These are phyloP conservation scores for Xylogone sp. DNA, from an alignment of 2,329 filamentous ascomycete genomes.

Conservation along the genomic window DNA sequence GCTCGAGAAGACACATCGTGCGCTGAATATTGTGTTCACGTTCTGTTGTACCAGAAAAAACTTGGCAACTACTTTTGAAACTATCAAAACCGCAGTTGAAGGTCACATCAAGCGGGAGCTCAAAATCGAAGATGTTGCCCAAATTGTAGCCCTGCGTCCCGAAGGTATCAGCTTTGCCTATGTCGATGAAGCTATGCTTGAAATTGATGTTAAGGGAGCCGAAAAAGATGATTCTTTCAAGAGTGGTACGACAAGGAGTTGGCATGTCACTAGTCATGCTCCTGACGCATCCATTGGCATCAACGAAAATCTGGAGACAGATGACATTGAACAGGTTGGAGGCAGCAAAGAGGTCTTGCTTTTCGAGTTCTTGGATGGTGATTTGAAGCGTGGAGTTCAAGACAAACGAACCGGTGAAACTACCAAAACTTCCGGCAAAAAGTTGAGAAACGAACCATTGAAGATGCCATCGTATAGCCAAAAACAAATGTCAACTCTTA, in stretches of 20 bases:
- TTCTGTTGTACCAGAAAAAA: slow-evolving; percentile 94
- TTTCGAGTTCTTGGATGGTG: slow-evolving; percentile 91
- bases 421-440: slow-evolving; percentile 57
- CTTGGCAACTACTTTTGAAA: slow-evolving; percentile 86
- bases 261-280: slow-evolving; percentile 44
- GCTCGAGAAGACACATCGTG: slow-evolving; percentile 73
- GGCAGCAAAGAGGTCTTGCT: slow-evolving; percentile 67
- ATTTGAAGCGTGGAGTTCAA: slow-evolving; percentile 76
- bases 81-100: slow-evolving; percentile 80
- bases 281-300: slow-evolving; percentile 56
- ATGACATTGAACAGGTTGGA: slow-evolving; percentile 27
- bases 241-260: slow-evolving; percentile 47
- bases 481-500: slow-evolving; percentile 83
- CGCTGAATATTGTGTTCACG: slow-evolving; percentile 88
- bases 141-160: slow-evolving; percentile 74
- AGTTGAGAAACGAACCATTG: slow-evolving; percentile 71
- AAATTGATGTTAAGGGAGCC: slow-evolving; percentile 71
- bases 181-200: slow-evolving; percentile 78
- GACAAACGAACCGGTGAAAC: slow-evolving; percentile 71
- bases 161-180: slow-evolving; percentile 78
- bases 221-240: slow-evolving; percentile 63
- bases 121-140: slow-evolving; percentile 73
- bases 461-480: slow-evolving; percentile 93
- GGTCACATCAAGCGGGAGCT: slow-evolving; percentile 71
- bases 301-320: slow-evolving; percentile 35